Conservation (phyloP, 495 filamentous ascomycete species). For the Chaetomium tenue region DNA sequence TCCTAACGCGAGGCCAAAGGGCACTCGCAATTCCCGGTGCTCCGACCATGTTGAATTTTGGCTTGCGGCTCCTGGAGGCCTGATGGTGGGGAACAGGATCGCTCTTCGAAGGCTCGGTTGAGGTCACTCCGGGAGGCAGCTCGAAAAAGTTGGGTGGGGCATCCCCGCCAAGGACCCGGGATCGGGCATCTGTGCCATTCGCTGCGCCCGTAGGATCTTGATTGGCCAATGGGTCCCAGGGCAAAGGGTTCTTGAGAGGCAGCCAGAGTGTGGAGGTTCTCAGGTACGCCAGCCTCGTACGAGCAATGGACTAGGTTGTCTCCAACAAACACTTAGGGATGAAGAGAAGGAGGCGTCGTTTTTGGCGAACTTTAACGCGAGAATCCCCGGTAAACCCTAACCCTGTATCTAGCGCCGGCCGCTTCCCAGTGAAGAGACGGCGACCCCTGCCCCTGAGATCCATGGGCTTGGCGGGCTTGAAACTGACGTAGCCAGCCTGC, state of each 20-base stretch:
- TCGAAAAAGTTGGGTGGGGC: constrained; percentile 14
- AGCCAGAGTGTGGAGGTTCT: constrained; percentile 59
- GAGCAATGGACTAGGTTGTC: constrained; percentile 89
- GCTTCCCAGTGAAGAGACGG: too few relatives aligned
- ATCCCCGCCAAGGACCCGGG: not conserved
- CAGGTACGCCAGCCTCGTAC: constrained; percentile 82
- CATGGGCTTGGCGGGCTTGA: not conserved
- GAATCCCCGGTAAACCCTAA: too few relatives aligned
- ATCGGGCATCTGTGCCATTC: not conserved
- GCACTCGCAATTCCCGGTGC: constrained; percentile 20
- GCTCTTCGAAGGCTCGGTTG: constrained; percentile 4
- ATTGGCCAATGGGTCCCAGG: constrained; percentile 17
- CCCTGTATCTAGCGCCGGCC: too few relatives aligned
- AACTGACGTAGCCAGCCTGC: constrained; percentile 2
- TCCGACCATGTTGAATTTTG: constrained; percentile 23
- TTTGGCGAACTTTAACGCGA: constrained; percentile 80
- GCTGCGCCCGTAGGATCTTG: not conserved
- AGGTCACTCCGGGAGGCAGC: not conserved
- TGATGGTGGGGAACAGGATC: constrained; percentile 18
- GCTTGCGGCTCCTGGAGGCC: constrained; percentile 1
- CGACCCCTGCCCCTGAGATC: not conserved
- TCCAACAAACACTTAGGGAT: constrained; percentile 85
- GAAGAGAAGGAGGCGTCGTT: constrained; percentile 81
- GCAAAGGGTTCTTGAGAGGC: constrained; percentile 6
- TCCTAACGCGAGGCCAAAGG: constrained; percentile 15